A percentile compares a stretch with the other conserved stretches of the same genome.
These are phyloP conservation scores for Pythium rishiriense DNA, from an alignment of 352 stramenopile genomes.

Conservation along the genomic window DNA sequence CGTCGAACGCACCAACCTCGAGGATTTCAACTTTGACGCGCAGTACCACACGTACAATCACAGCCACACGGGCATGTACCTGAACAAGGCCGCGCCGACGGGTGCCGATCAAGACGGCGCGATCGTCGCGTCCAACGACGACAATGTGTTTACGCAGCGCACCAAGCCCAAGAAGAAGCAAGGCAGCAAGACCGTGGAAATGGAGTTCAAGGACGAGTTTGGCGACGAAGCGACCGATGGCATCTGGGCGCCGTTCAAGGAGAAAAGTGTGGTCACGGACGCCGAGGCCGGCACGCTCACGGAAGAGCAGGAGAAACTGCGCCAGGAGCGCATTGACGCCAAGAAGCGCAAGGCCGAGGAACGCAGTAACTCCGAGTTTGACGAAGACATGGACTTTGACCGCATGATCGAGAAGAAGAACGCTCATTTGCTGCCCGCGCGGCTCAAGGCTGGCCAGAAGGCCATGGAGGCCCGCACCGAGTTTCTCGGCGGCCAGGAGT, in stretches of 20 bases:
- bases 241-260: constrained; percentile 66
- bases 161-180: constrained; percentile 7
- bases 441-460: constrained; percentile 62
- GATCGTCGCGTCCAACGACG: constrained; percentile 20
- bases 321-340: constrained; percentile 51
- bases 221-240: constrained; percentile 44
- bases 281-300: constrained; percentile 50
- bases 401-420: constrained; percentile 88
- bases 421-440: constrained; percentile 64
- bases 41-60: constrained; percentile 84
- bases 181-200: constrained; percentile 32
- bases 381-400: constrained; percentile 87
- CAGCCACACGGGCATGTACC: constrained; percentile 30
- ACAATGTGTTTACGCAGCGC: constrained; percentile 30
- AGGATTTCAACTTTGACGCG: constrained; percentile 79
- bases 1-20: constrained; percentile 66
- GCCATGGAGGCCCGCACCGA: constrained; percentile 61
- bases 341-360: constrained; percentile 57
- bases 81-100: constrained; percentile 11
- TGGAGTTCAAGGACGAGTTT: constrained; percentile 36
- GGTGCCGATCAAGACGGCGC: neutral
- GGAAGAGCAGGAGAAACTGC: constrained; percentile 52
- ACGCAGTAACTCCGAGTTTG: constrained; percentile 40
- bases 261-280: constrained; percentile 51
- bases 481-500: constrained; percentile 92